phyloP scores from a whole-genome alignment of 306 rosid species.

The Abrus precatorius region DNA sequence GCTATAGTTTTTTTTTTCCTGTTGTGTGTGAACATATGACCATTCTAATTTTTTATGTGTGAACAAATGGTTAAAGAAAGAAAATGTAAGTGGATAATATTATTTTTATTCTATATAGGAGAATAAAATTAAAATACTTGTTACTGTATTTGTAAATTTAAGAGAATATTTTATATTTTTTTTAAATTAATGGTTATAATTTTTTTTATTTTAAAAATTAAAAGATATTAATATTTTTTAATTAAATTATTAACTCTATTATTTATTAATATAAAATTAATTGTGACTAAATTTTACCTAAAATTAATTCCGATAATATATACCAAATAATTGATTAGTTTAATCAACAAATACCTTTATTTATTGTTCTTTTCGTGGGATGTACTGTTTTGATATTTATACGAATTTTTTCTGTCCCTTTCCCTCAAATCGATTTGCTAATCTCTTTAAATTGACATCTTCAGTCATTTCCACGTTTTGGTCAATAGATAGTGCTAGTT shows the following conservation, averaged over 20 bases:
- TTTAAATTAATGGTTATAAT: too few species aligned
- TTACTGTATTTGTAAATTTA: too few species aligned
- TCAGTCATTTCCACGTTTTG: conserved; percentile 44
- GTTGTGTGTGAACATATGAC: too few species aligned
- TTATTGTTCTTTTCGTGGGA: conserved; percentile 1
- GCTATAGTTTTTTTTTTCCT: not conserved
- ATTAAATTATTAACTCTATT: too few species aligned
- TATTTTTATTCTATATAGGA: not conserved
- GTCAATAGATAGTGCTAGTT: conserved; percentile 51
- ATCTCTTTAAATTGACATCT: conserved; percentile 49
- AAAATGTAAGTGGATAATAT: not conserved
- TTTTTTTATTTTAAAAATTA: too few species aligned
- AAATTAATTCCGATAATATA: not conserved
- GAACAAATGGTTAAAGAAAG: not conserved
- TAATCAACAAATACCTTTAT: not conserved
- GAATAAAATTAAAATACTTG: too few species aligned
- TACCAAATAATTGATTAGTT: not conserved
- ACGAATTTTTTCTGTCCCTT: conserved; percentile 48
- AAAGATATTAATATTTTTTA: too few species aligned
- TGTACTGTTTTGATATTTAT: conserved; percentile 36
- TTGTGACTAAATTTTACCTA: too few species aligned
- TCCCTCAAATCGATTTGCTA: conserved; percentile 51
- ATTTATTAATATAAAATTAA: too few species aligned
- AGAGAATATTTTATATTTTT: too few species aligned
- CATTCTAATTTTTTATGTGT: too few species aligned